Percentiles rank a stretch among this genome's conserved stretches.
These are phyloP conservation scores for Bonnemaisonia californica DNA, from an alignment of 31 red algal genomes.

Conservation along the genomic window DNA sequence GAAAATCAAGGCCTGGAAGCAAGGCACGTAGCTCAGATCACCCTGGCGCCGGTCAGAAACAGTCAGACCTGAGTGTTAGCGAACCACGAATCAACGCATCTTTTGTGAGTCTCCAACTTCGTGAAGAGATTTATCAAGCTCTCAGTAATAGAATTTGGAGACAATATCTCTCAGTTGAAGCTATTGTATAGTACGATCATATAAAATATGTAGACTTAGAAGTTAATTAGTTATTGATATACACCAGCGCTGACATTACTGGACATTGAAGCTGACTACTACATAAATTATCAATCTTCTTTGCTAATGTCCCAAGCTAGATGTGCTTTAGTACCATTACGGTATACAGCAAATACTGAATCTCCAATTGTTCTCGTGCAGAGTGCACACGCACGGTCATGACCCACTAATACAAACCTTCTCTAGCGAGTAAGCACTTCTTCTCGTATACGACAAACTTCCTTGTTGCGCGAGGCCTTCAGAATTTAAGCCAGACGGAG, in stretches of 20 bases:
- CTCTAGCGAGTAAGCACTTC: constrained; percentile 58
- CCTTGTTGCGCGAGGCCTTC: constrained; percentile 58
- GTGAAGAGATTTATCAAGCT: no score
- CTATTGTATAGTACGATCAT: no score
- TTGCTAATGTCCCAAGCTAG: constrained; percentile 66
- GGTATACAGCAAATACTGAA: constrained; percentile 55
- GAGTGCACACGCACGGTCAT: constrained; percentile 65
- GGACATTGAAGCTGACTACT: background rate
- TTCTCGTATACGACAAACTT: constrained; percentile 65
- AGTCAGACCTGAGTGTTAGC: no score
- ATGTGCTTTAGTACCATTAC: constrained; percentile 58
- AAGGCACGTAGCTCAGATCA: constrained; percentile 34
- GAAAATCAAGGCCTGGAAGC: constrained; percentile 74
- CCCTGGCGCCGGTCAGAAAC: no score
- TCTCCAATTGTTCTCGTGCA: constrained; percentile 69
- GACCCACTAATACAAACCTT: constrained; percentile 51
- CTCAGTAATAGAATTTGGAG: no score
- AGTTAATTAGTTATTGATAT: no score
- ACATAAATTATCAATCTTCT: constrained; percentile 6
- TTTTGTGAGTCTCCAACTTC: no score
- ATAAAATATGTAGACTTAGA: no score
- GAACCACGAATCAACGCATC: no score
- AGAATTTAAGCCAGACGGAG: constrained; percentile 49
- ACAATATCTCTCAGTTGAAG: no score
- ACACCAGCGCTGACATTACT: no score